Base-by-base conservation (phyloP, 2,329 filamentous ascomycete genomes). In the Ceratocystis albifundus region DNA sequence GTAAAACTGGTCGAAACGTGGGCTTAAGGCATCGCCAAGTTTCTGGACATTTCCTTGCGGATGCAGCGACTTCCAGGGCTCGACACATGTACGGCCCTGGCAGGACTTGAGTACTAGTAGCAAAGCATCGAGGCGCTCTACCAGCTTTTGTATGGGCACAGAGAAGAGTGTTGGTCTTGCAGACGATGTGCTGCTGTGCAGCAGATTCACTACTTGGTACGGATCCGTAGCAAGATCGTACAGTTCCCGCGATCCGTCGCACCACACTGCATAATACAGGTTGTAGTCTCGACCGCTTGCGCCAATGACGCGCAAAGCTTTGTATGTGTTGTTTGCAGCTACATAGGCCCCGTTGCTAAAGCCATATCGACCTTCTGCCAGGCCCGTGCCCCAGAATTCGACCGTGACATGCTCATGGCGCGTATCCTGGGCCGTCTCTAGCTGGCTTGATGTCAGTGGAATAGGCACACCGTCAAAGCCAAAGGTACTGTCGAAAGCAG, bases 51-150 rank as follows among this genome's bases (percentile, higher is more conserved):
- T 72, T 0, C 80, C 80, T 2, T 73, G 74, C 0, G 82, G 81
- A 69, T 85, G 82, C 10, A 86, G 74, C 1, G 78, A 76, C 4
- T 73, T 71, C 84, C 83, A 87, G 0, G 84, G 84, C 41, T 77
- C 73, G 3, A 77, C 74, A 71, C 83, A 86, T 0, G 77, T 76
- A 1, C 73, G 69, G 1, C 77, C 80, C 71, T 81, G 80, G 75
- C 83, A 86, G 1, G 81, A 81, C 74, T 86, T 86, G 59, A 83
- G 76, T 1, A 85, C 81, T 62, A 86, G 75, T 10, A 86, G 75
- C 0, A 86, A 76, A 1, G 82, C 76, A 69, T 86, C 83, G 0
- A 87, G 76, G 4, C 82, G 78, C n/a, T 76, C 72, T n/a, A 79
- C 70, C 1, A 83, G 74, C 65, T 78, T 77, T 7, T 72, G 63